Conservation (phyloP, 176 grass and related monocot genomes). For the Urochloa ruziziensis region DNA sequence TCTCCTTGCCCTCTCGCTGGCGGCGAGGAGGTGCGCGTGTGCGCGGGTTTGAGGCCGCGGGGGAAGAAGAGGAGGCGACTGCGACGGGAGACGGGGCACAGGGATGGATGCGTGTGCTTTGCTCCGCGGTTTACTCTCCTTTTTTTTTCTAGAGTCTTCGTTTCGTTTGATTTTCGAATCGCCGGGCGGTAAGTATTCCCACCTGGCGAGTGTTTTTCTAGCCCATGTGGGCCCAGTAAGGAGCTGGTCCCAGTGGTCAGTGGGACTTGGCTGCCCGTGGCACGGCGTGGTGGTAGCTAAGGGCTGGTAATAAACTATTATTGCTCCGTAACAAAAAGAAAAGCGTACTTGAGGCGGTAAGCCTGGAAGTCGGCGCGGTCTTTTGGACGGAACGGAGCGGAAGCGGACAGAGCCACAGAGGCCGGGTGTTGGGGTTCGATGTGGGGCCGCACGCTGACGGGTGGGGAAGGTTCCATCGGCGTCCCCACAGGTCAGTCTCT, state of each 20-base stretch:
- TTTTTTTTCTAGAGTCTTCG: neutral
- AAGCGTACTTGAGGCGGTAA: neutral
- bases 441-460: neutral
- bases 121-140: constrained; percentile 3
- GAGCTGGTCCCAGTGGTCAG: neutral
- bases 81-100: neutral
- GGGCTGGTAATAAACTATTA: neutral
- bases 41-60: neutral
- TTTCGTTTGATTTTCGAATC: constrained; percentile 34
- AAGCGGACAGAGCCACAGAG: neutral
- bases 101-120: constrained; percentile 22
- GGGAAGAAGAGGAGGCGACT: neutral
- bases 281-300: neutral
- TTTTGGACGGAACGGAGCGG: neutral
- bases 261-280: neutral
- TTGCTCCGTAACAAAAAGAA: neutral
- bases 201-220: neutral
- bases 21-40: constrained; percentile 6
- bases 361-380: neutral
- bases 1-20: constrained; percentile 19
- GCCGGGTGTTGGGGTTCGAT: neutral
- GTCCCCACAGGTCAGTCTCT: neutral
- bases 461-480: neutral
- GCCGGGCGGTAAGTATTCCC: neutral
- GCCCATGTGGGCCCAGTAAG: neutral